These are phyloP conservation scores for Dictyostelium purpureum DNA, from an alignment of 78 protist genomes.

Conservation along the genomic window DNA sequence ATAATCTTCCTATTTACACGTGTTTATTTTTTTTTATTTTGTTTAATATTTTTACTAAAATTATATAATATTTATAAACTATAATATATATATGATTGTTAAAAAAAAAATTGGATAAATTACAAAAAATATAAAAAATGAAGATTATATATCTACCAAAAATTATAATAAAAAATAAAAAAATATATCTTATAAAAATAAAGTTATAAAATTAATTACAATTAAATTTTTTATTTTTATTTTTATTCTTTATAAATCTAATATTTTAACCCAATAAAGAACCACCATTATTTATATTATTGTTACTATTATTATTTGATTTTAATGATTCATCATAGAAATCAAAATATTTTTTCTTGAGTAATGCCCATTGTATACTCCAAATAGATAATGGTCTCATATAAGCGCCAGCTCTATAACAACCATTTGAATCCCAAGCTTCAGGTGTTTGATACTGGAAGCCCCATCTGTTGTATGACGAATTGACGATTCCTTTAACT, in stretches of 20 bases:
- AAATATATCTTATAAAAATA: no score
- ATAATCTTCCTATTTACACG: no score
- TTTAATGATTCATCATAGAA: conserved; percentile 7
- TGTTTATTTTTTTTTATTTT: no score
- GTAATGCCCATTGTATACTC: conserved; percentile 72
- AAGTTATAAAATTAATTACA: background rate
- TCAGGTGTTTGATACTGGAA: conserved; percentile 81
- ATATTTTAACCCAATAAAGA: background rate
- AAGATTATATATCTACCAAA: no score
- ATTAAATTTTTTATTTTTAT: background rate
- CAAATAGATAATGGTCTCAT: conserved; percentile 79
- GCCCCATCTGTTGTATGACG: conserved; percentile 70
- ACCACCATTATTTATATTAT: background rate
- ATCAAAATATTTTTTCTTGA: conserved; percentile 33
- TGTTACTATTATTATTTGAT: background rate
- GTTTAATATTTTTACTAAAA: no score
- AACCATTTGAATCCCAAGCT: conserved; percentile 76
- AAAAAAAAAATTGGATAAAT: no score
- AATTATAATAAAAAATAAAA: no score
- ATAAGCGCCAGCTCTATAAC: conserved; percentile 63
- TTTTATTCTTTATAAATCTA: background rate
- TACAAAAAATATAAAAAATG: no score
- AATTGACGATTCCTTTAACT: conserved; percentile 31
- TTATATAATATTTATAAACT: no score
- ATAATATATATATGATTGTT: no score